Conservation (phyloP, 2,329 filamentous ascomycete genomes). For the Diaporthe helianthi region DNA sequence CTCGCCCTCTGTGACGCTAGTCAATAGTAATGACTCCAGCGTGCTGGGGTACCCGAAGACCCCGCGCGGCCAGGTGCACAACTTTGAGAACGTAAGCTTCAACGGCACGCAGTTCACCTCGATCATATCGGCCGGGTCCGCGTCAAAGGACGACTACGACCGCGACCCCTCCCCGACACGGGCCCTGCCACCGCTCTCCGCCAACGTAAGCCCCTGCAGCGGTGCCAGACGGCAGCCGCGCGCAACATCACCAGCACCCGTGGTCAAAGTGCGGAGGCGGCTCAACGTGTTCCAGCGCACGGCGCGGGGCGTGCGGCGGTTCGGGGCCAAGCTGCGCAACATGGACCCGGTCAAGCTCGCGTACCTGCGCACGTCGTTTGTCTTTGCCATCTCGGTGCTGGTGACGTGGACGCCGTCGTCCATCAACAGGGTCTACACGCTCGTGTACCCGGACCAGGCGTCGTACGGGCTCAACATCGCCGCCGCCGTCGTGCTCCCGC, state of each 20-base stretch:
- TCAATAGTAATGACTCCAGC: conserved; percentile 14
- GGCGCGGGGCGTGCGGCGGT: conserved; percentile 27
- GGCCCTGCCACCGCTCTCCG: conserved; percentile 12
- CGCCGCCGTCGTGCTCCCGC: conserved; percentile 74
- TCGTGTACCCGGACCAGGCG: conserved; percentile 59
- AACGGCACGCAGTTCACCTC: conserved; percentile 32
- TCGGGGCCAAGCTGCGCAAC: conserved; percentile 46
- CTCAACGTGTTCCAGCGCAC: conserved; percentile 34
- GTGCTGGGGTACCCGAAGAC: background rate
- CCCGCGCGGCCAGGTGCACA: conserved; percentile 1
- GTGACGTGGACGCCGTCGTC: conserved; percentile 72
- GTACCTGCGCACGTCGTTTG: conserved; percentile 66
- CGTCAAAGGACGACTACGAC: background rate
- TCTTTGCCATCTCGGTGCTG: conserved; percentile 66
- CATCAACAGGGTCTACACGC: conserved; percentile 75
- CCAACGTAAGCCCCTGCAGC: conserved; percentile 11
- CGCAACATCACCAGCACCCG: background rate
- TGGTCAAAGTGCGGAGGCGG: background rate
- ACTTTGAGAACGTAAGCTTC: conserved; percentile 30
- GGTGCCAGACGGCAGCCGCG: background rate
- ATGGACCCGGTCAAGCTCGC: conserved; percentile 66
- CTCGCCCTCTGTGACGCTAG: conserved; percentile 9
- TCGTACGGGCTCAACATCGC: conserved; percentile 73
- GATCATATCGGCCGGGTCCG: conserved; percentile 22
- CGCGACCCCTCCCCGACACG: conserved; percentile 20